These are phyloP conservation scores for Acanthochlamys bracteata DNA, from an alignment of 106 monocot genomes.

Conservation along the genomic window DNA sequence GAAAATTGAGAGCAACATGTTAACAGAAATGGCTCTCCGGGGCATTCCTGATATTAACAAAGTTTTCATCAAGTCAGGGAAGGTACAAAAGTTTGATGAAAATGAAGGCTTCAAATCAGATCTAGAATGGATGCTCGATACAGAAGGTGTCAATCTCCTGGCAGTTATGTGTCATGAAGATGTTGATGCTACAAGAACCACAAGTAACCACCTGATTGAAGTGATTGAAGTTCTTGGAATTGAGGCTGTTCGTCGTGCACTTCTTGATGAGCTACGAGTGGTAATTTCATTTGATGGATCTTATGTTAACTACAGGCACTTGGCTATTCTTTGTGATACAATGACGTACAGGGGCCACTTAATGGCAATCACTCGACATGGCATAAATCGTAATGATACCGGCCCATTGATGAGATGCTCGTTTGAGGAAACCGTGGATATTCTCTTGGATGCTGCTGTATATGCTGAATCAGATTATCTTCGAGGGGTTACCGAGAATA, in stretches of 20 bases:
- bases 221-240: slow-evolving; percentile 98
- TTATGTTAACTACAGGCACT: slow-evolving; percentile 92
- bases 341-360: slow-evolving; percentile 99
- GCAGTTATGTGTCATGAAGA: slow-evolving; percentile 93
- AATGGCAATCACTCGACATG: slow-evolving; percentile 97
- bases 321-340: slow-evolving; percentile 94
- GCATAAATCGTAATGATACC: slow-evolving; percentile 94
- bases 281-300: slow-evolving; percentile 99
- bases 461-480: slow-evolving; percentile 89
- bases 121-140: slow-evolving; percentile 89
- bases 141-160: slow-evolving; percentile 87
- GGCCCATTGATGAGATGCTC: slow-evolving; percentile 98
- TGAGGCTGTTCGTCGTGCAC: slow-evolving; percentile 83
- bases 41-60: slow-evolving; percentile 94
- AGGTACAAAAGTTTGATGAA: slow-evolving; percentile 62
- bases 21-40: slow-evolving; percentile 92
- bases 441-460: slow-evolving; percentile 92
- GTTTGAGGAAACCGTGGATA: slow-evolving; percentile 97
- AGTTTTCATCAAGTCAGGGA: slow-evolving; percentile 75
- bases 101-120: slow-evolving; percentile 75
- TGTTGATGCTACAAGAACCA: slow-evolving; percentile 83
- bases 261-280: slow-evolving; percentile 89
- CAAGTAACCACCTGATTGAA: slow-evolving; percentile 98
- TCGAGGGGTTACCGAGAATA: slow-evolving; percentile 93
- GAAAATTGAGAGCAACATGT: slow-evolving; percentile 89